Evolutionary conservation across 352 stramenopile species (phyloP).

Genomic region (Hyaloperonospora brassicae): DNA sequence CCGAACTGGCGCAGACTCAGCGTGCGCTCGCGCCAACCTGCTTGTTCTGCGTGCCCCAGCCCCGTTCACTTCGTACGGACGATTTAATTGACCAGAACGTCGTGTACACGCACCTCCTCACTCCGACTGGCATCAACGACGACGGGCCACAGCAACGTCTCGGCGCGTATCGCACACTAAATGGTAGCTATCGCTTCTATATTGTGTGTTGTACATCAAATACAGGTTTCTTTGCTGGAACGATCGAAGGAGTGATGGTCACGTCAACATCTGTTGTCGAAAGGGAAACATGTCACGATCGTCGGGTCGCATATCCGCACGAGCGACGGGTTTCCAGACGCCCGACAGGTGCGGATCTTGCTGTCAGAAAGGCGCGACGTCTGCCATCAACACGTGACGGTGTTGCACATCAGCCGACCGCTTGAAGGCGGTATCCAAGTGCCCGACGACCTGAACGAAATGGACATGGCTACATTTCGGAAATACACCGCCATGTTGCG

Average conservation of each 20-base stretch:
- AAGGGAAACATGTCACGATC: slow-evolving; percentile 49
- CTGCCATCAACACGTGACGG: slow-evolving; percentile 41
- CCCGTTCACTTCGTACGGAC: slow-evolving; percentile 45
- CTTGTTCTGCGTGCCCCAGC: slow-evolving; percentile 64
- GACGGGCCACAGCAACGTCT: slow-evolving; percentile 12
- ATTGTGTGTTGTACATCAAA: neutral
- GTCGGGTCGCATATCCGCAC: slow-evolving; percentile 53
- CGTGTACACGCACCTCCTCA: slow-evolving; percentile 53
- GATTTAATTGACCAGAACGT: slow-evolving; percentile 30
- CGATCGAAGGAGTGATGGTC: slow-evolving; percentile 12
- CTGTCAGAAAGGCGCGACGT: slow-evolving; percentile 57
- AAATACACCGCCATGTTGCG: slow-evolving; percentile 71
- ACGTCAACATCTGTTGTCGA: slow-evolving; percentile 13
- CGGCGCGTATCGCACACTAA: slow-evolving; percentile 59
- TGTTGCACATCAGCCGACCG: slow-evolving; percentile 66
- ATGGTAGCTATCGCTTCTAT: slow-evolving; percentile 25
- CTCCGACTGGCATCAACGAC: slow-evolving; percentile 9
- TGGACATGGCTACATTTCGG: slow-evolving; percentile 63
- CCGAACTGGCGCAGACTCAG: slow-evolving; percentile 45
- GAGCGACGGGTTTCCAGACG: slow-evolving; percentile 37
- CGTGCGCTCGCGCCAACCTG: slow-evolving; percentile 38
- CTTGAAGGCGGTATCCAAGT: slow-evolving; percentile 52
- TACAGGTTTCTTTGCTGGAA: slow-evolving; percentile 7
- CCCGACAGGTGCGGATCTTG: slow-evolving; percentile 58
- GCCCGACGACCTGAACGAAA: slow-evolving; percentile 66